Evolutionary conservation across 2,329 filamentous ascomycete species (phyloP).

Genomic region (Colletotrichum tamarilloi): DNA sequence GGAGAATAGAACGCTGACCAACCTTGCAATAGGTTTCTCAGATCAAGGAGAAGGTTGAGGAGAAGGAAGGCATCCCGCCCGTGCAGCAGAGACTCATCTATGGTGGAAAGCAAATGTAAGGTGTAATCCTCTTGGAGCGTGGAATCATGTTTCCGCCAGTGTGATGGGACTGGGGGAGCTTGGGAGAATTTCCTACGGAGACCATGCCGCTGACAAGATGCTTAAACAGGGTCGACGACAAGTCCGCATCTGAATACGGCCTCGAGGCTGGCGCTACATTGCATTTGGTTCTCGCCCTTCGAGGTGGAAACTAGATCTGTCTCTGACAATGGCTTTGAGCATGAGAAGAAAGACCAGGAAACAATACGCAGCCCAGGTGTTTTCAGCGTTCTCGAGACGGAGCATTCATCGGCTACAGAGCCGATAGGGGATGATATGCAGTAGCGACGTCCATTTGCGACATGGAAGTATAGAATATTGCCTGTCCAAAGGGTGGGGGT

Average conservation of each 20-base stretch:
- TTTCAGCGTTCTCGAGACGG: neutral
- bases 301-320: conserved; percentile 69
- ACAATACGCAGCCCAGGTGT: neutral
- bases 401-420: neutral
- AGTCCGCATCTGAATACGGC: conserved; percentile 89
- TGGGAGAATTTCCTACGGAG: neutral
- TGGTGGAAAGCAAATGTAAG: conserved; percentile 96
- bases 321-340: neutral
- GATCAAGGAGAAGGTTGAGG: conserved; percentile 99
- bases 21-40: conserved; percentile 75
- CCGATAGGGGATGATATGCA: neutral
- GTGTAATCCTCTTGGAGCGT: neutral
- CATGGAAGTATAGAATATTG: neutral
- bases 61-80: conserved; percentile 98
- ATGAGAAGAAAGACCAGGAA: neutral
- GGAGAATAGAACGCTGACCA: neutral
- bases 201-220: neutral
- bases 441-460: neutral
- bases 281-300: conserved; percentile 93
- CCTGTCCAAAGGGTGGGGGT: neutral
- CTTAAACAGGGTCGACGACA: conserved; percentile 84
- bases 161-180: too few species aligned
- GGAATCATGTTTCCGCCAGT: neutral
- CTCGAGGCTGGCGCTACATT: conserved; percentile 93
- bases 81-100: conserved; percentile 97